These are phyloP conservation scores for Kockiozyma suomiensis DNA, from an alignment of 805 yeast genomes.

Conservation along the genomic window DNA sequence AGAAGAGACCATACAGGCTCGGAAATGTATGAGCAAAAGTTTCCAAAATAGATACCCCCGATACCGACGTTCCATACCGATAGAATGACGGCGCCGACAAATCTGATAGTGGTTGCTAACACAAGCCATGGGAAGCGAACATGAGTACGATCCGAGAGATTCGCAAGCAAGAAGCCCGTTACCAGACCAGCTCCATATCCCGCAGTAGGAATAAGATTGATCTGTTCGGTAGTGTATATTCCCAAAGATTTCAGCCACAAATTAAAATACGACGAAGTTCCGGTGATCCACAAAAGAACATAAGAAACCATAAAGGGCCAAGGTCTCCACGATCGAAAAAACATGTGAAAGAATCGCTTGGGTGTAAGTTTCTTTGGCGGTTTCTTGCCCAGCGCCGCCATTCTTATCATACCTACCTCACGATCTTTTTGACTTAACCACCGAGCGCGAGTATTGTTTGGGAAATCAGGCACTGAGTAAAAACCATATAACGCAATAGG, in stretches of 20 bases:
- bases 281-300: conserved; percentile 23
- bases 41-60: conserved; percentile 30
- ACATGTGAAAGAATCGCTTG: conserved; percentile 25
- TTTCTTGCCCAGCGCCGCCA: conserved; percentile 26
- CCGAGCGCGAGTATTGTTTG: conserved; percentile 51
- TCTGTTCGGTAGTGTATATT: conserved; percentile 34
- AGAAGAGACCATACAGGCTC: conserved; percentile 31
- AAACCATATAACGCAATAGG: conserved; percentile 27
- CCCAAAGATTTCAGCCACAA: conserved; percentile 40
- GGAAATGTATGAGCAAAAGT: conserved; percentile 19
- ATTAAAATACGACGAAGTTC: conserved; percentile 37
- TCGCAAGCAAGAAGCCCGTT: conserved; percentile 38
- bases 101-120: conserved; percentile 18
- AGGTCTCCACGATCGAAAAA: conserved; percentile 29
- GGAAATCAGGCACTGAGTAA: conserved; percentile 65
- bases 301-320: conserved; percentile 31
- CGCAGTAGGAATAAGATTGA: conserved; percentile 44
- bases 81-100: conserved; percentile 19
- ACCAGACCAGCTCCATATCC: conserved; percentile 42
- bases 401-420: conserved; percentile 21
- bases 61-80: conserved; percentile 25
- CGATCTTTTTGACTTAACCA: conserved; percentile 46
- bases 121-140: conserved; percentile 40
- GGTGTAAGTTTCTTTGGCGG: conserved; percentile 18
- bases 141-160: conserved; percentile 41